Evolutionary conservation across 306 rosid genomes (phyloP).

Genomic region (Boehmeria nivea): DNA sequence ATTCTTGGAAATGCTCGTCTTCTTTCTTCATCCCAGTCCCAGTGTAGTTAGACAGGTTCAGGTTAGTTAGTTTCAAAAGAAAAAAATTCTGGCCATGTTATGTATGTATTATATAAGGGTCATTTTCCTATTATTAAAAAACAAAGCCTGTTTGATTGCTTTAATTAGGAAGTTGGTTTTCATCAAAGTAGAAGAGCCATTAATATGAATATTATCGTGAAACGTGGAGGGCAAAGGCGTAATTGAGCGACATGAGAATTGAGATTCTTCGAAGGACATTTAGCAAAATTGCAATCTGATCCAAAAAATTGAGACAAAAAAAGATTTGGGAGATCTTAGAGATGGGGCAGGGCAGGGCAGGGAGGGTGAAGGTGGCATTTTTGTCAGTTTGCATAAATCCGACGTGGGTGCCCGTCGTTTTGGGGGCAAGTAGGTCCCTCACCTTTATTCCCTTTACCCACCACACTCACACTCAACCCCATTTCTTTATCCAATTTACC

Average conservation of each 20-base stretch:
- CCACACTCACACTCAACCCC: constrained; percentile 19
- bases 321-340: constrained; percentile 64
- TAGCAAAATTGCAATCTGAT: constrained; percentile 25
- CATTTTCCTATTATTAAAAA: too few species aligned
- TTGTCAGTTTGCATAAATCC: constrained; percentile 57
- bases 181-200: background rate
- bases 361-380: constrained; percentile 58
- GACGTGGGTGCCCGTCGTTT: constrained; percentile 70
- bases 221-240: background rate
- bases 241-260: background rate
- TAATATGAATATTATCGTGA: background rate
- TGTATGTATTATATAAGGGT: too few species aligned
- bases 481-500: background rate
- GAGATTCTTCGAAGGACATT: constrained; percentile 15
- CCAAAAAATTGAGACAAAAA: constrained; percentile 35
- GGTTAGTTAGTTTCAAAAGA: too few species aligned
- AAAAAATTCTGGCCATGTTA: too few species aligned
- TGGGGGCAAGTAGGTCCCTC: constrained; percentile 60
- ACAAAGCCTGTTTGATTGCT: background rate
- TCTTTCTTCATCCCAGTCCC: too few species aligned
- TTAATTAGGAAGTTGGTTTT: background rate
- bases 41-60: too few species aligned
- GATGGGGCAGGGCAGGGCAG: too few species aligned
- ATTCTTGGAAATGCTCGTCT: too few species aligned
- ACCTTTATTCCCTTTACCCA: constrained; percentile 49